Percentiles rank a stretch among this genome's conserved stretches.
Conservation (phyloP, 257 asterid genomes). For the Fraxinus pennsylvanica region DNA sequence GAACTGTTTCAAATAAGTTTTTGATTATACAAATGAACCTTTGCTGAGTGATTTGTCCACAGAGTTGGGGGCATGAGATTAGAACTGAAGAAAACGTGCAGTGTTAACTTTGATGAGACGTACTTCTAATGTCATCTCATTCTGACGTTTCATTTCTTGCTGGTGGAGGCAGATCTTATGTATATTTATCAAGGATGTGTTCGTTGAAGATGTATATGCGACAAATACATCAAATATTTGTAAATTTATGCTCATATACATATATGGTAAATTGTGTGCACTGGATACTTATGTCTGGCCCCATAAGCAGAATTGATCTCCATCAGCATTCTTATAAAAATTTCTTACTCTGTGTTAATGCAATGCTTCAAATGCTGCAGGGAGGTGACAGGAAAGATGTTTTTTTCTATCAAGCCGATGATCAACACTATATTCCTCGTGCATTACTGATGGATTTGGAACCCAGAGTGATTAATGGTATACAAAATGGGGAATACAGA, state of each 20-base stretch:
- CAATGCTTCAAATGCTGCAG: constrained; percentile 39
- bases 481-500: constrained; percentile 92
- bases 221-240: neutral
- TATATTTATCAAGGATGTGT: neutral
- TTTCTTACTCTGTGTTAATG: neutral
- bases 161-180: neutral
- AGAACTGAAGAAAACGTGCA: neutral
- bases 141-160: neutral
- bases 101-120: neutral
- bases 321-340: neutral
- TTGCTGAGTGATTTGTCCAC: neutral
- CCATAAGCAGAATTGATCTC: neutral
- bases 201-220: neutral
- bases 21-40: neutral
- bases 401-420: constrained; percentile 99
- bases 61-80: neutral
- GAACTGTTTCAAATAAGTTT: neutral
- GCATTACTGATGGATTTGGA: constrained; percentile 97
- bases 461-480: constrained; percentile 96
- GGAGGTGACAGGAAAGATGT: constrained; percentile 99
- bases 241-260: too few relatives aligned
- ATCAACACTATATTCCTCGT: constrained; percentile 95
- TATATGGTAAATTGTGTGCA: neutral
- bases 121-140: neutral
- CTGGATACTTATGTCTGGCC: neutral